These are phyloP conservation scores for Aureobasidium mangrovei DNA, from an alignment of 2,329 filamentous ascomycete genomes.

Conservation along the genomic window DNA sequence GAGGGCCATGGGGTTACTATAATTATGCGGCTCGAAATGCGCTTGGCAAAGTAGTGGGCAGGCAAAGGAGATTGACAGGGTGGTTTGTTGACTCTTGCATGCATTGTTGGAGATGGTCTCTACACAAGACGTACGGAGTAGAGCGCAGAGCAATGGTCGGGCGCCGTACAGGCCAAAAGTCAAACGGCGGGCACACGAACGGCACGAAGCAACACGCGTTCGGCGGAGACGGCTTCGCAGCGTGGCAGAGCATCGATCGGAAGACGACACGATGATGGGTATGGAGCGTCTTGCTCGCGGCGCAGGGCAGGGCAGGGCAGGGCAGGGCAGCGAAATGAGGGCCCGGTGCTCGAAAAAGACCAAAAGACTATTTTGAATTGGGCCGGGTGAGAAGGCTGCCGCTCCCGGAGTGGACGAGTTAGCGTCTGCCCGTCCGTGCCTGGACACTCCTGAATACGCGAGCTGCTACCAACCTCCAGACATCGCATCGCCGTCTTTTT, in stretches of 20 bases:
- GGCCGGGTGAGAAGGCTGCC: neutral
- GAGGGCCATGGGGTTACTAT: neutral
- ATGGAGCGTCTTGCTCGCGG: neutral
- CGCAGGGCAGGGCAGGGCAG: no score
- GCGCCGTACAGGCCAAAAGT: neutral
- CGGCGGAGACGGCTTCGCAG: neutral
- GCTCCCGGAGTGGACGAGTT: neutral
- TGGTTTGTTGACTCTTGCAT: neutral
- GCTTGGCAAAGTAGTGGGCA: neutral
- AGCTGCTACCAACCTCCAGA: slow-evolving; percentile 2
- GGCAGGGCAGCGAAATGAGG: no score
- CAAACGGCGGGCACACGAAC: neutral
- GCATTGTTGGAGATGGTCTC: neutral
- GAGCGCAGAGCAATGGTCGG: no score
- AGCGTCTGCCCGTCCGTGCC: neutral
- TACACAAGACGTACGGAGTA: no score
- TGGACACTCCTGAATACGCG: slow-evolving; percentile 7
- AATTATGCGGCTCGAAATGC: neutral
- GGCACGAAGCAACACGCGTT: neutral
- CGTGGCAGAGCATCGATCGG: neutral
- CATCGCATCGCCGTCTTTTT: neutral
- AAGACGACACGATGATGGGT: neutral
- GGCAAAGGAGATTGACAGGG: slow-evolving; percentile 1
- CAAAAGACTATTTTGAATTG: neutral
- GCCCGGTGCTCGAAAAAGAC: no score